Conservation (phyloP, 208 protist genomes). For the Trypanosoma melophagium region DNA sequence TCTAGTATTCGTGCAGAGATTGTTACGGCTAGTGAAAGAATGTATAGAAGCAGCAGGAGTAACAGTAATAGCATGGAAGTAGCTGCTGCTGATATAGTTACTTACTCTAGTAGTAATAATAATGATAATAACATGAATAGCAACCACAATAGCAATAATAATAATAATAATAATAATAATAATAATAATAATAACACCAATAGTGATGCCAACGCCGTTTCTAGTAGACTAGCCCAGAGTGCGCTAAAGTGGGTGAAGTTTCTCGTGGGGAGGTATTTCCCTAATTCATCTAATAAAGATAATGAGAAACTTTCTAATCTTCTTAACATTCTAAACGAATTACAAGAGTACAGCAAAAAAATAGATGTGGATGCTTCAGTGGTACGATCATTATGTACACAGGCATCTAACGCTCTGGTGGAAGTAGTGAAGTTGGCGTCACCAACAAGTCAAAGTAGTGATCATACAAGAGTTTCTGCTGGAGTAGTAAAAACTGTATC, state of each 20-base stretch:
- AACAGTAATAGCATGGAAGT: not conserved
- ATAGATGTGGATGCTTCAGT: not conserved
- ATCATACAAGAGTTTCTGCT: not conserved
- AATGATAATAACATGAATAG: no score
- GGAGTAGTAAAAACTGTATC: no score
- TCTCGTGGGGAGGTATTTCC: constrained; percentile 16
- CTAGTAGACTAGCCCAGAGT: constrained; percentile 7
- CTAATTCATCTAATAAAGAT: not conserved
- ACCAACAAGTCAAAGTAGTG: not conserved
- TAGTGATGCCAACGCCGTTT: not conserved
- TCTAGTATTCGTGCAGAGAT: no score
- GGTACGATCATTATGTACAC: constrained; percentile 10
- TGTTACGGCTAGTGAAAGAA: not conserved
- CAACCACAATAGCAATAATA: no score
- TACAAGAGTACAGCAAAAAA: not conserved
- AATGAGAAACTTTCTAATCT: not conserved
- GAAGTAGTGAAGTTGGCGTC: not conserved
- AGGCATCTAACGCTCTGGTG: constrained; percentile 16
- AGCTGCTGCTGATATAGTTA: no score
- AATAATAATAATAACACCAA: not conserved
- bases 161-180: no score
- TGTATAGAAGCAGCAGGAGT: not conserved
- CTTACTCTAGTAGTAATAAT: no score
- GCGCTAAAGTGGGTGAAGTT: constrained; percentile 20
- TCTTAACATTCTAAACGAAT: constrained; percentile 5